A percentile compares a stretch with the other conserved stretches of the same genome.
phyloP scores from a whole-genome alignment of 2,329 filamentous ascomycete species.

The Emmonsiellopsis sp. region DNA sequence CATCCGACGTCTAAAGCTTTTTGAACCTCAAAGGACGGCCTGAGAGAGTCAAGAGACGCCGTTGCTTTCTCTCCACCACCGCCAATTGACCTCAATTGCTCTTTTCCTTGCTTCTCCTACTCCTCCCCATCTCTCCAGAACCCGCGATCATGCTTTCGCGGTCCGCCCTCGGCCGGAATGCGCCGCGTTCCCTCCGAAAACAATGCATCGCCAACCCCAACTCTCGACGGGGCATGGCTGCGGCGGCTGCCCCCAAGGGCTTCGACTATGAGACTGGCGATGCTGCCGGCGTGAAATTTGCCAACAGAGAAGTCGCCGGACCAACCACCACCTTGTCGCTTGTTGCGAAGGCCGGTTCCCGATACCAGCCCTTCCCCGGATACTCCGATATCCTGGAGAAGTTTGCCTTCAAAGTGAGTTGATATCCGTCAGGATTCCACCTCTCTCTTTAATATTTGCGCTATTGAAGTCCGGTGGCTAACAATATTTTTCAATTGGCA shows the following conservation, averaged over 20 bases:
- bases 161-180: slow-evolving; percentile 55
- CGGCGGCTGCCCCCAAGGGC: slow-evolving; percentile 59
- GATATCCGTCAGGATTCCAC: slow-evolving; percentile 2
- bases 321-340: slow-evolving; percentile 85
- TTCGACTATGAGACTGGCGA: slow-evolving; percentile 84
- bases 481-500: slow-evolving; percentile 42
- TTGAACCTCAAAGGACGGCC: slow-evolving; percentile 18
- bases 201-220: slow-evolving; percentile 49
- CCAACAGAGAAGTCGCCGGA: slow-evolving; percentile 78
- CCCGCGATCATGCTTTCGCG: slow-evolving; percentile 59
- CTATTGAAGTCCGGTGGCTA: slow-evolving; percentile 4
- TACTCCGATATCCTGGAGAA: slow-evolving; percentile 83
- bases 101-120: slow-evolving; percentile 24
- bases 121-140: slow-evolving; percentile 40
- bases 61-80: slow-evolving; percentile 19
- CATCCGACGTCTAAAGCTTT: slow-evolving; percentile 24
- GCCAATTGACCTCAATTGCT: slow-evolving; percentile 25
- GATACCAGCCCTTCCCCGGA: slow-evolving; percentile 84
- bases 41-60: neutral
- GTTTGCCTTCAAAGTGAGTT: slow-evolving; percentile 88
- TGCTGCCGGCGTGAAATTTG: slow-evolving; percentile 81
- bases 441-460: too few species aligned
- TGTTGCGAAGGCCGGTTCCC: slow-evolving; percentile 87
- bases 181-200: slow-evolving; percentile 53
- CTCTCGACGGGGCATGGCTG: slow-evolving; percentile 55